Evolutionary conservation across 2,329 filamentous ascomycete genomes (phyloP), one percentile per base, ranked within the genome.

Genomic region (Coniella vitis): DNA sequence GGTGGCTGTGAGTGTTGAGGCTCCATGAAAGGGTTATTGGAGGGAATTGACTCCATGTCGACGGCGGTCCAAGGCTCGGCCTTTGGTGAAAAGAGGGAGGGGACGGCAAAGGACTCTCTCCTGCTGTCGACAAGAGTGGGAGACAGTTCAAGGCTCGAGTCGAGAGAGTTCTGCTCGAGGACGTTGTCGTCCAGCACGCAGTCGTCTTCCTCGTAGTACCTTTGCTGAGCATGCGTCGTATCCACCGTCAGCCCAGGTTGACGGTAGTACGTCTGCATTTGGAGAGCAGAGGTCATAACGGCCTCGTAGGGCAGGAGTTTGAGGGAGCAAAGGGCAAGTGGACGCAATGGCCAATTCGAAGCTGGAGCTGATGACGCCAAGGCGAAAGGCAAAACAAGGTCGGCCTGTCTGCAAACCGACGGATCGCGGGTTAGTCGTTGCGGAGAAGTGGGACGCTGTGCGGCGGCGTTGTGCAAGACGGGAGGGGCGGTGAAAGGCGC

Each of bases 11-110:
- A 22, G 13, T 49, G 41, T 45, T 67, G 71, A 38, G 71, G 69
- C 55, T 77, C 76, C 60, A 79, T 64, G 68, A 82, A 83, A 34
- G 79, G 76, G 66, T 82, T 82, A 66, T 79, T 82, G 49, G 80
- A 81, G 13, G 76, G 74, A 48, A 80, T 68, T 14, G 78, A 78
- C 63, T 82, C 79, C 78, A 83, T 81, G 54, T 83, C 79, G 51
- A 81, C 74, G 14, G 78, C 74, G 53, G 78, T 75, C 80, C 79
- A 84, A 56, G 81, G 70, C 58, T 84, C 79, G 9, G 74, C 72
- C 67, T 84, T 84, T 56, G 79, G 79, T 17, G 80, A 84, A 69
- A 84, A 83, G 56, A 84, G 69, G 51, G 77, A 67, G 14, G 72
- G 71, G 42, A 81, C 72, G 54, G 74, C 76, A 61, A 83, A 83